Evolutionary conservation across 768 basidiomycete genomes (phyloP).

Genomic region (Hydnomerulius pinastri): DNA sequence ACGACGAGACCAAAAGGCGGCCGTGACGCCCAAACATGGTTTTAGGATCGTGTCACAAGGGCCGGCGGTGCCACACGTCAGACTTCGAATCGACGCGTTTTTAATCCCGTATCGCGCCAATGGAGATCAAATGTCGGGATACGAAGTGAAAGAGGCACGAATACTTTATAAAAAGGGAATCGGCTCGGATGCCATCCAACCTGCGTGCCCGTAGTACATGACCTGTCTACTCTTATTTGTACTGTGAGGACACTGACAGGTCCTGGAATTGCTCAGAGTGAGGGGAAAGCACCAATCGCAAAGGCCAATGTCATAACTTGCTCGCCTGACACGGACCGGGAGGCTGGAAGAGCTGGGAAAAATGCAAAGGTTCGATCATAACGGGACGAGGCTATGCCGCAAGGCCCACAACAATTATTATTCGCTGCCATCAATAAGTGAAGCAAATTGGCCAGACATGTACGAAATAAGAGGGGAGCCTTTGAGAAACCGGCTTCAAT

Average conservation of each 20-base stretch:
- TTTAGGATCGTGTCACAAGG: background rate
- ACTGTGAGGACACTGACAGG: too few relatives aligned
- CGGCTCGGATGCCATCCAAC: too few relatives aligned
- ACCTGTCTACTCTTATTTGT: too few relatives aligned
- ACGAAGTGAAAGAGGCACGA: too few relatives aligned
- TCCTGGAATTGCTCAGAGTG: background rate
- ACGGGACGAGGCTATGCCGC: constrained; percentile 32
- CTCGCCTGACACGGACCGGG: constrained; percentile 10
- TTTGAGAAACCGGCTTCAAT: constrained; percentile 20
- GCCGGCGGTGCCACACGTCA: background rate
- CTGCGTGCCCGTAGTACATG: too few relatives aligned
- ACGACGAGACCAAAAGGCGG: background rate
- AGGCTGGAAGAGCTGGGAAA: constrained; percentile 14
- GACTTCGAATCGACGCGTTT: background rate
- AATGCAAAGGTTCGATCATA: constrained; percentile 29
- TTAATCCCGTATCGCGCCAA: background rate
- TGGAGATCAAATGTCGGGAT: too few relatives aligned
- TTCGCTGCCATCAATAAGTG: constrained; percentile 10
- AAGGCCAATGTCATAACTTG: background rate
- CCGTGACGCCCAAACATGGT: background rate
- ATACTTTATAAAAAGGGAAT: too few relatives aligned
- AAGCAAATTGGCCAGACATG: constrained; percentile 1
- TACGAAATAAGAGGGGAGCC: constrained; percentile 7
- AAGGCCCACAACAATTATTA: constrained; percentile 15
- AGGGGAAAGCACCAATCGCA: background rate